A percentile compares a stretch with the other conserved stretches of the same genome.
Conservation (phyloP, 2,329 filamentous ascomycete genomes). For the Sclerotinia nivalis region DNA sequence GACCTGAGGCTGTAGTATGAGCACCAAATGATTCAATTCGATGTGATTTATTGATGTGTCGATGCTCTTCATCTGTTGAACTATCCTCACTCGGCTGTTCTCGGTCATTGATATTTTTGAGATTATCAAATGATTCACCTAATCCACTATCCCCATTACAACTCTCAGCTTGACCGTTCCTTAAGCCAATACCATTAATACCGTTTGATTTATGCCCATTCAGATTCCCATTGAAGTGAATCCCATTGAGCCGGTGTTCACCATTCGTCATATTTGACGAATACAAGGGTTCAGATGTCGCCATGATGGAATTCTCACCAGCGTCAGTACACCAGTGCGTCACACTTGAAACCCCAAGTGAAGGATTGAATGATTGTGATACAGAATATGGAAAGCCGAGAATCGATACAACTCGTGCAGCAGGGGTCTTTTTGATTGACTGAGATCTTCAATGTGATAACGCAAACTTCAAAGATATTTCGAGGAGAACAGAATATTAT, state of each 20-base stretch:
- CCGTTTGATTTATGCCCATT: slow-evolving; percentile 3
- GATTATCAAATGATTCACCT: neutral
- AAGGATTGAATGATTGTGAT: neutral
- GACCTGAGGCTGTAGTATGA: slow-evolving; percentile 30
- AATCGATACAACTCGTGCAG: neutral
- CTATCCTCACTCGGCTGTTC: neutral
- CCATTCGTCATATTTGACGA: slow-evolving; percentile 3
- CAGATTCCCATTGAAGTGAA: neutral
- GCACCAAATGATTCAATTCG: slow-evolving; percentile 32
- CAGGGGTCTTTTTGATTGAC: neutral
- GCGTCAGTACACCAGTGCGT: slow-evolving; percentile 12
- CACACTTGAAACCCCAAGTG: neutral
- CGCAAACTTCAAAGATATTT: slow-evolving; percentile 1
- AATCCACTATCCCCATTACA: slow-evolving; percentile 11
- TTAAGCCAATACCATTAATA: neutral
- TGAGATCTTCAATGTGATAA: neutral
- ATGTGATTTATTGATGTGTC: slow-evolving; percentile 27
- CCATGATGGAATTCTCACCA: slow-evolving; percentile 15
- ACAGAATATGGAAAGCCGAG: neutral
- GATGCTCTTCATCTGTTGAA: slow-evolving; percentile 2
- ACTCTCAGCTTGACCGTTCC: neutral
- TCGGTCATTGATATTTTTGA: neutral
- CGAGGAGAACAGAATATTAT: neutral
- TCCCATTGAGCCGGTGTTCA: slow-evolving; percentile 3
- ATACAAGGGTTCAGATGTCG: slow-evolving; percentile 2